A percentile compares a stretch with the other conserved stretches of the same genome.
These are phyloP conservation scores for Magnolia sinica DNA, from an alignment of 164 flowering plant genomes.

Conservation along the genomic window DNA sequence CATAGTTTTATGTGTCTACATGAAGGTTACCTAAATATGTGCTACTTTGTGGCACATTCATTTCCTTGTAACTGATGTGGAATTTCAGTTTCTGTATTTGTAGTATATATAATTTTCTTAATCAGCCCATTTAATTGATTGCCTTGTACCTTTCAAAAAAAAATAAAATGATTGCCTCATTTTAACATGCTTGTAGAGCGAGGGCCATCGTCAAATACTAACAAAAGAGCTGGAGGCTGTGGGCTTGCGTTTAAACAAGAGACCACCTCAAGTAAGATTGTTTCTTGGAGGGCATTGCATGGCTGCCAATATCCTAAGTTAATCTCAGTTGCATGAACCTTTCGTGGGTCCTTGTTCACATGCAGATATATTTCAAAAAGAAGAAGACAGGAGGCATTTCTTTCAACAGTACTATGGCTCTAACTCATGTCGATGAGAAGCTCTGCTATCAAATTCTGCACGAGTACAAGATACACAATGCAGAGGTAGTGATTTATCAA, in stretches of 20 bases:
- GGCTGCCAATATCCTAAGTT: background rate
- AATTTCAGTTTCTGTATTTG: background rate
- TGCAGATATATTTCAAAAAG: slow-evolving; percentile 95
- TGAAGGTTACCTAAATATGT: background rate
- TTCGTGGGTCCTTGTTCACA: background rate
- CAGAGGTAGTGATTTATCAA: slow-evolving; percentile 60
- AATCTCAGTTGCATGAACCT: background rate
- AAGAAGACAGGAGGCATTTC: slow-evolving; percentile 98
- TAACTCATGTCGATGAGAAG: slow-evolving; percentile 96
- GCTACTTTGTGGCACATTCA: background rate
- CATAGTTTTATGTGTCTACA: too few species aligned
- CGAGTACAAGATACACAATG: slow-evolving; percentile 98
- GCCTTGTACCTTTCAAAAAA: too few species aligned
- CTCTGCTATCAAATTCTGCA: slow-evolving; percentile 97
- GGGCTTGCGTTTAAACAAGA: slow-evolving; percentile 91
- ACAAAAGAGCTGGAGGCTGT: slow-evolving; percentile 98
- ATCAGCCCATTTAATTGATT: background rate
- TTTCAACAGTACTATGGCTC: slow-evolving; percentile 69
- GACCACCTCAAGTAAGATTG: slow-evolving; percentile 86
- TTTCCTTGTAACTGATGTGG: background rate
- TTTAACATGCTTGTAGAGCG: slow-evolving; percentile 56
- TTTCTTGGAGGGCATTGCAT: background rate
- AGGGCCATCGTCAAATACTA: slow-evolving; percentile 98
- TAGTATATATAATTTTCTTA: background rate
- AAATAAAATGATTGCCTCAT: background rate